Conservation (phyloP, 1,284 basidiomycete genomes). For the Sanghuangporus baumii region DNA sequence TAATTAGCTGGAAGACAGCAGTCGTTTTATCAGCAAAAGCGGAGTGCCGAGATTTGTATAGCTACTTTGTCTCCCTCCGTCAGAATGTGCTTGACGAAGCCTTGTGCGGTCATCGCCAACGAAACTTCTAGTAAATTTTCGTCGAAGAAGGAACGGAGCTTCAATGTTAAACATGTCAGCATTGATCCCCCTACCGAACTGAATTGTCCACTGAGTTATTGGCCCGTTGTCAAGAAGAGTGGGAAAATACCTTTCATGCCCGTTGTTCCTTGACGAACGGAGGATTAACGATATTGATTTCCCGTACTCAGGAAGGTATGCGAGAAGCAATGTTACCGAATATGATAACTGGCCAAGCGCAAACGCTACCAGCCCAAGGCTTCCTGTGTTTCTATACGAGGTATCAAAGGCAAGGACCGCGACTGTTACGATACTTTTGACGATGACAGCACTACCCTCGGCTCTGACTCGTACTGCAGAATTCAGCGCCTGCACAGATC, state of each 20-base stretch:
- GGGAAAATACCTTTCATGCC: neutral
- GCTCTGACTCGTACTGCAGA: constrained; percentile 71
- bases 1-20: constrained; percentile 42
- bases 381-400: constrained; percentile 24
- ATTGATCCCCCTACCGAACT: neutral
- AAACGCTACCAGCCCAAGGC: constrained; percentile 72
- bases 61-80: constrained; percentile 86
- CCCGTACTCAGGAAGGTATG: constrained; percentile 8
- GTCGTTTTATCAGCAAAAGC: neutral
- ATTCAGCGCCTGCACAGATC: constrained; percentile 62
- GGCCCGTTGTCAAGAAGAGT: neutral
- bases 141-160: constrained; percentile 40
- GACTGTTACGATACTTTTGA: constrained; percentile 70
- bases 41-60: neutral
- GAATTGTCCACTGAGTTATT: neutral
- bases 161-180: neutral
- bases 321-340: constrained; percentile 31
- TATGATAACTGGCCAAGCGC: constrained; percentile 78
- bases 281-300: constrained; percentile 4
- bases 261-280: neutral
- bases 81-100: constrained; percentile 87
- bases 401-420: constrained; percentile 47
- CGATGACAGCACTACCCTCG: constrained; percentile 77
- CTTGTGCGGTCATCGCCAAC: constrained; percentile 79
- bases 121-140: constrained; percentile 51